Evolutionary conservation across 768 basidiomycete genomes (phyloP).

Genomic region (Leccinum aurantiacum): DNA sequence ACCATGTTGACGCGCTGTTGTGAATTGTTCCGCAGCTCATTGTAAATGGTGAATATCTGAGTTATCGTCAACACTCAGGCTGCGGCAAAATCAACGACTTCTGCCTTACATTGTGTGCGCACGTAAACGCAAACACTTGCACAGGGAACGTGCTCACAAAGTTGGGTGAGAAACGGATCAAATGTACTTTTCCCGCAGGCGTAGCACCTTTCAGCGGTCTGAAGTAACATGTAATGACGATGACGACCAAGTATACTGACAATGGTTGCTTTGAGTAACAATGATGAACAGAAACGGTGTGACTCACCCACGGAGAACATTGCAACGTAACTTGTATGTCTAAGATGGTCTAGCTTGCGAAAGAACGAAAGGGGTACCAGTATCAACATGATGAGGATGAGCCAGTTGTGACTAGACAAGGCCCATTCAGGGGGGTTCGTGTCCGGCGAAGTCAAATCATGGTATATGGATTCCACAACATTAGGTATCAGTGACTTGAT

Average conservation of each 20-base stretch:
- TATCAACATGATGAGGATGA: slow-evolving; percentile 71
- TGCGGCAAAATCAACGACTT: slow-evolving; percentile 1
- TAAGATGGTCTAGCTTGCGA: slow-evolving; percentile 77
- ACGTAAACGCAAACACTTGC: slow-evolving; percentile 91
- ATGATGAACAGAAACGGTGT: slow-evolving; percentile 2
- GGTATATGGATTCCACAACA: slow-evolving; percentile 81
- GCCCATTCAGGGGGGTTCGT: slow-evolving; percentile 75
- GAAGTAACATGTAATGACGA: slow-evolving; percentile 81
- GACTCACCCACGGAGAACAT: slow-evolving; percentile 83
- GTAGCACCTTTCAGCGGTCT: slow-evolving; percentile 66
- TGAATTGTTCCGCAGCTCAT: slow-evolving; percentile 80
- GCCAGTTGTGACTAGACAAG: slow-evolving; percentile 78
- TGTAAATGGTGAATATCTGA: slow-evolving; percentile 91
- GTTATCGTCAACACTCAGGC: slow-evolving; percentile 5
- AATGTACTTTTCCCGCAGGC: slow-evolving; percentile 62
- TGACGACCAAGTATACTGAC: slow-evolving; percentile 73
- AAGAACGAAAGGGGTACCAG: slow-evolving; percentile 84
- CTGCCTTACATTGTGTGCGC: slow-evolving; percentile 80
- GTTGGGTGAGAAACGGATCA: slow-evolving; percentile 71
- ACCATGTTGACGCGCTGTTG: slow-evolving; percentile 86
- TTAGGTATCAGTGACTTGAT: slow-evolving; percentile 92
- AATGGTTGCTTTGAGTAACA: neutral
- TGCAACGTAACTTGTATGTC: slow-evolving; percentile 90
- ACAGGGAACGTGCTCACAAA: slow-evolving; percentile 90
- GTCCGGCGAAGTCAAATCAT: slow-evolving; percentile 65